These are phyloP conservation scores for Malus orientalis DNA, from an alignment of 306 rosid genomes.

Conservation along the genomic window DNA sequence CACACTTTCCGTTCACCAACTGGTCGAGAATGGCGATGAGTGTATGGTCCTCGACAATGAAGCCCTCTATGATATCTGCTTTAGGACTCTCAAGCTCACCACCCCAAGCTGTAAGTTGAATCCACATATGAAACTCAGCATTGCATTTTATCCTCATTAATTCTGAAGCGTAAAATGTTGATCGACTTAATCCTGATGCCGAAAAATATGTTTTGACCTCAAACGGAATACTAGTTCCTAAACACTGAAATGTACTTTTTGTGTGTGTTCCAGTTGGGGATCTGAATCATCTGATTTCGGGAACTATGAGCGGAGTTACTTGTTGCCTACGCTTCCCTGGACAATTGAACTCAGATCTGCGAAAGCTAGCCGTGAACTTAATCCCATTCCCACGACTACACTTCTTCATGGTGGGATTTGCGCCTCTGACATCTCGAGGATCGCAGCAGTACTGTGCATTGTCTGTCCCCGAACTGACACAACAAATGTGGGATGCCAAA, in stretches of 20 bases:
- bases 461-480: slow-evolving; percentile 65
- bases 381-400: slow-evolving; percentile 79
- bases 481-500: slow-evolving; percentile 75
- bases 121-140: background rate
- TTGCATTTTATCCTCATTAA: background rate
- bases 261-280: slow-evolving; percentile 52
- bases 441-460: slow-evolving; percentile 53
- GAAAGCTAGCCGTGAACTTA: slow-evolving; percentile 73
- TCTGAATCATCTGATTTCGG: slow-evolving; percentile 70
- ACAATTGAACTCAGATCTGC: slow-evolving; percentile 64
- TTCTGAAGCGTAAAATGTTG: background rate
- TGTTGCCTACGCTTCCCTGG: slow-evolving; percentile 79
- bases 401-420: slow-evolving; percentile 75
- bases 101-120: slow-evolving; percentile 48
- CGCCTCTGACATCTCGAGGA: slow-evolving; percentile 63
- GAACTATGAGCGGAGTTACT: slow-evolving; percentile 85
- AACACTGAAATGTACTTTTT: background rate
- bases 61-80: slow-evolving; percentile 51
- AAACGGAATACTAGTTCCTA: background rate
- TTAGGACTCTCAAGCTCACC: slow-evolving; percentile 48
- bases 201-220: background rate
- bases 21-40: slow-evolving; percentile 68
- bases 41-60: slow-evolving; percentile 63
- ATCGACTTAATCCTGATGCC: background rate
- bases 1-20: slow-evolving; percentile 72